These are phyloP conservation scores for Daldinia vernicosa DNA, from an alignment of 495 filamentous ascomycete species.

Conservation along the genomic window DNA sequence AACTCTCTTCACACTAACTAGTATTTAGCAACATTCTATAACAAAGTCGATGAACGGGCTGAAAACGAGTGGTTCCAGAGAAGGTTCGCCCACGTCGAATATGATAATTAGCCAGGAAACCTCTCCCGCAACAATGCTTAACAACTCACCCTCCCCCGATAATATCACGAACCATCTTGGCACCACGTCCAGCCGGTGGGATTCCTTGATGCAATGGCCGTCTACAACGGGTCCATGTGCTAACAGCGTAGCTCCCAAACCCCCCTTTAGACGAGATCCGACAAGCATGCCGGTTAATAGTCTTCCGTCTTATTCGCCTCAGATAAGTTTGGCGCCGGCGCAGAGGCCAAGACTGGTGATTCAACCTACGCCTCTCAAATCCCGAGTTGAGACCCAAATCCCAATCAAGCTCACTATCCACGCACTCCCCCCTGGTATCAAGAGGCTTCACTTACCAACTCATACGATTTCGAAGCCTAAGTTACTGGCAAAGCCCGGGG, in stretches of 20 bases:
- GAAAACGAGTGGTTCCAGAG: conserved; percentile 53
- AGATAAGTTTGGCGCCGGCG: conserved; percentile 10
- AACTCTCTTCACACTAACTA: conserved; percentile 24
- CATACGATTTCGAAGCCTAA: conserved; percentile 93
- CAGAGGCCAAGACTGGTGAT: conserved; percentile 52
- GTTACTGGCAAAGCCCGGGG: conserved; percentile 72
- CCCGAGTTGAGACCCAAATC: conserved; percentile 94
- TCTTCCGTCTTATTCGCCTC: conserved; percentile 27
- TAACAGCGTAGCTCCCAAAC: conserved; percentile 2
- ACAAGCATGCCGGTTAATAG: conserved; percentile 26
- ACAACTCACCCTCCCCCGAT: conserved; percentile 63
- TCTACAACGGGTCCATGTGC: conserved; percentile 10
- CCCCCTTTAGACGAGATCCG: conserved; percentile 21
- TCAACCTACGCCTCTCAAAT: conserved; percentile 77
- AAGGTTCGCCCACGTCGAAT: conserved; percentile 59
- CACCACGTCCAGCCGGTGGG: conserved; percentile 21
- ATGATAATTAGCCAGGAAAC: conserved; percentile 57
- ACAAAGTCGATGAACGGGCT: conserved; percentile 51
- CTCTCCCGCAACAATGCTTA: conserved; percentile 59
- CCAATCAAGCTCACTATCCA: conserved; percentile 78
- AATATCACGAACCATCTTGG: conserved; percentile 32
- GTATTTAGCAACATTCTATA: conserved; percentile 50
- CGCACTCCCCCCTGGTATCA: conserved; percentile 75
- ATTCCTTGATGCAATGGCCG: conserved; percentile 23
- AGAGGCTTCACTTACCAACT: conserved; percentile 82